These are phyloP conservation scores for Umbelopsis sp. DNA, from an alignment of 371 early-diverging fungal species.

Conservation along the genomic window DNA sequence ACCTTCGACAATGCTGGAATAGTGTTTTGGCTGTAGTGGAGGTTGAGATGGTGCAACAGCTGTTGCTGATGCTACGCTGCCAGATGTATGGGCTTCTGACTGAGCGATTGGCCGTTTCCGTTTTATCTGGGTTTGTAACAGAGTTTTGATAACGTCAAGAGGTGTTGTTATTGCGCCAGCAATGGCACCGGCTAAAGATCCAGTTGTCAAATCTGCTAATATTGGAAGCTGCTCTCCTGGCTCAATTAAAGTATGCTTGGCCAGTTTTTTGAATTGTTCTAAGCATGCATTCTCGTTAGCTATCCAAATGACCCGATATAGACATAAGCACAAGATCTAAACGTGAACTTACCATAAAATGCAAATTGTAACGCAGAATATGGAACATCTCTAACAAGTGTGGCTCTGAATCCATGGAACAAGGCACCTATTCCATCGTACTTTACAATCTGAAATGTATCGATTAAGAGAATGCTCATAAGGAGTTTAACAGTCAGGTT, in stretches of 20 bases:
- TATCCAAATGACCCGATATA: too few relatives aligned
- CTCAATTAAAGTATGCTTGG: slow-evolving; percentile 30
- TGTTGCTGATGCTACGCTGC: slow-evolving; percentile 21
- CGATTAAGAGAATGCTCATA: not conserved
- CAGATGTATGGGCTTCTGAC: slow-evolving; percentile 21
- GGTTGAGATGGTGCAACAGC: slow-evolving; percentile 12
- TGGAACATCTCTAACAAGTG: slow-evolving; percentile 72
- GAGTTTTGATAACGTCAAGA: slow-evolving; percentile 70
- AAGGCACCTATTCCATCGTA: slow-evolving; percentile 66
- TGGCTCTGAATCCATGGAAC: slow-evolving; percentile 71
- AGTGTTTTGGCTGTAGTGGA: slow-evolving; percentile 48
- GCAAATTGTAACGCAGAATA: slow-evolving; percentile 77
- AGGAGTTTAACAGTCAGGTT: not conserved
- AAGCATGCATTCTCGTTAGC: not conserved
- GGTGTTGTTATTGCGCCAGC: slow-evolving; percentile 75
- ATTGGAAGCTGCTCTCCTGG: slow-evolving; percentile 48
- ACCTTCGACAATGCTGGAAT: slow-evolving; percentile 67
- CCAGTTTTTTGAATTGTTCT: slow-evolving; percentile 57
- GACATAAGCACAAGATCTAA: not conserved
- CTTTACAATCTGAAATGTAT: slow-evolving; percentile 55
- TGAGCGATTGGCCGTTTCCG: slow-evolving; percentile 19
- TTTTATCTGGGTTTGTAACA: slow-evolving; percentile 62
- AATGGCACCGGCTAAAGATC: slow-evolving; percentile 69
- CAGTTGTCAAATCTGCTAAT: slow-evolving; percentile 58
- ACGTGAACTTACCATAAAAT: slow-evolving; percentile 55